Percentiles rank a stretch among this genome's conserved stretches.
phyloP scores from a whole-genome alignment of 306 rosid genomes.

The Casuarina equisetifolia region DNA sequence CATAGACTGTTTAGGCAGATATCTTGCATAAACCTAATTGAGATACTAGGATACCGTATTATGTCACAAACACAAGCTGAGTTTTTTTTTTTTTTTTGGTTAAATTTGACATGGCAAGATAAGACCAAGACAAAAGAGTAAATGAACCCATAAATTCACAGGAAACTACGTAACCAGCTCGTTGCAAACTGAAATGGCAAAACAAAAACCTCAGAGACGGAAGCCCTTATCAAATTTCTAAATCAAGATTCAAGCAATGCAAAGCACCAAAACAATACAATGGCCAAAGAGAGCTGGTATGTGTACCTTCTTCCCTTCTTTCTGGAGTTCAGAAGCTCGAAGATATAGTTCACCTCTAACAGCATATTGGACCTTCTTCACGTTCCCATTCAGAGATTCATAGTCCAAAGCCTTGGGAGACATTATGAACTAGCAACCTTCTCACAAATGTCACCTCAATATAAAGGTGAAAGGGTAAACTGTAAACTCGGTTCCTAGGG shows the following conservation, averaged over 20 bases:
- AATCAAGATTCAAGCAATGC: conserved; percentile 19
- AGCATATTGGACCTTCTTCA: conserved; percentile 93
- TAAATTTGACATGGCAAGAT: background rate
- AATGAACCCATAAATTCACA: background rate
- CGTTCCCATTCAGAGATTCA: conserved; percentile 76
- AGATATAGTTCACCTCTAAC: conserved; percentile 96
- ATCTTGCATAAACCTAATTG: background rate
- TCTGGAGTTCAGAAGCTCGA: conserved; percentile 95
- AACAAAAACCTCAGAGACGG: conserved; percentile 1
- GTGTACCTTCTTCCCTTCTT: conserved; percentile 88
- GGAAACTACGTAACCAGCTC: background rate
- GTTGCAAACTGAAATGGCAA: background rate
- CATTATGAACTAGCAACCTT: conserved; percentile 56
- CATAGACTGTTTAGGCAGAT: background rate
- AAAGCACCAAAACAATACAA: conserved; percentile 6
- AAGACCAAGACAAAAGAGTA: background rate
- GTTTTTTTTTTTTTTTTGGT: too few relatives aligned
- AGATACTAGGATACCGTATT: background rate
- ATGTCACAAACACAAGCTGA: background rate
- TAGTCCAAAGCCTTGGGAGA: conserved; percentile 78
- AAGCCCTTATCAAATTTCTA: conserved; percentile 3
- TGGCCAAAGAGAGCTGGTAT: conserved; percentile 12
- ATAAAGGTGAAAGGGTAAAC: conserved; percentile 23
- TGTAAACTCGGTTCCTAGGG: conserved; percentile 35
- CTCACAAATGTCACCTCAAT: conserved; percentile 31